Conservation (phyloP, 768 basidiomycete species). For the Pulveroboletus ravenelii region DNA sequence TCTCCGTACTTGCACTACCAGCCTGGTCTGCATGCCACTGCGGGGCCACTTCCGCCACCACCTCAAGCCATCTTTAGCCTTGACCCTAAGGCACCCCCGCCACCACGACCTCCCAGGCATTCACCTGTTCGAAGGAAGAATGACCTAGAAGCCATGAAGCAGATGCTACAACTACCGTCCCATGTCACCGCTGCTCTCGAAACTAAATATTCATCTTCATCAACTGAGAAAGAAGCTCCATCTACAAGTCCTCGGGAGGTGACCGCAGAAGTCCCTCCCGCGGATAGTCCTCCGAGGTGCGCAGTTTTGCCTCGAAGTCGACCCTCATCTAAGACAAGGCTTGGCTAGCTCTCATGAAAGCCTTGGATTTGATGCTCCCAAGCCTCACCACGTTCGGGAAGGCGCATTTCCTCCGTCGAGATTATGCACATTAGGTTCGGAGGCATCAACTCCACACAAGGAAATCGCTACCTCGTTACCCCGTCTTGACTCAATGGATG, state of each 20-base stretch:
- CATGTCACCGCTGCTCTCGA: constrained; percentile 45
- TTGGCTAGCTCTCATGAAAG: constrained; percentile 24
- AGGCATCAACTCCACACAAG: constrained; percentile 7
- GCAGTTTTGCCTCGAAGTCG: neutral
- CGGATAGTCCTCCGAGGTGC: constrained; percentile 18
- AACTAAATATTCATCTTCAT: constrained; percentile 17
- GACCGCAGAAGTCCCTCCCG: neutral
- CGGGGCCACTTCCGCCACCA: constrained; percentile 69
- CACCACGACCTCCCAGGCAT: constrained; percentile 58
- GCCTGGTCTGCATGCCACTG: constrained; percentile 65
- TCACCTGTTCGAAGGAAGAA: constrained; percentile 47
- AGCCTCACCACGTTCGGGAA: constrained; percentile 45
- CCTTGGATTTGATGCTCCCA: constrained; percentile 5
- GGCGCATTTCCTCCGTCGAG: constrained; percentile 59
- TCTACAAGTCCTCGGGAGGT: constrained; percentile 30
- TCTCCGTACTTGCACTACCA: constrained; percentile 56
- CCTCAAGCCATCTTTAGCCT: constrained; percentile 54
- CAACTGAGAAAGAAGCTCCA: constrained; percentile 14
- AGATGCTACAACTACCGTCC: constrained; percentile 54
- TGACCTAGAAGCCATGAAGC: constrained; percentile 55
- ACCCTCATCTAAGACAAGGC: neutral
- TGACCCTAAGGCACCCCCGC: constrained; percentile 44
- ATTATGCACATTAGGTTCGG: constrained; percentile 25
- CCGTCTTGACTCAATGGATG: constrained; percentile 33
- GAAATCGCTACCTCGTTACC: constrained; percentile 19